Evolutionary conservation across 2,329 filamentous ascomycete species (phyloP).

Genomic region (Trichoderma polysporum): DNA sequence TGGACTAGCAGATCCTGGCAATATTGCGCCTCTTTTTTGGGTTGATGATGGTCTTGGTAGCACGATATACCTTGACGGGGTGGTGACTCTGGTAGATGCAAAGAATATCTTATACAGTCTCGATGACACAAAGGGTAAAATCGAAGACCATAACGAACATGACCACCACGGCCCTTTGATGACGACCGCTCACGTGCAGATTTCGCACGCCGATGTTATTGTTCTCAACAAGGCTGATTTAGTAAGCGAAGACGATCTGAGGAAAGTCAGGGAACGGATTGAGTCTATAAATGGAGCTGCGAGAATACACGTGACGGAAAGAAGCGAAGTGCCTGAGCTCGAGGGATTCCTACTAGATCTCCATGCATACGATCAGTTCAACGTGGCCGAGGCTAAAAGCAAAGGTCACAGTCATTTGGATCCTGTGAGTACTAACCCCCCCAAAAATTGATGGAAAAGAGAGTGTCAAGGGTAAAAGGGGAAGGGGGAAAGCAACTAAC

Average conservation of each 20-base stretch:
- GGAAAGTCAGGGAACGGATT: constrained; percentile 68
- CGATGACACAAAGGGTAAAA: constrained; percentile 65
- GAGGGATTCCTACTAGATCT: constrained; percentile 87
- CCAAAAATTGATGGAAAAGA: neutral
- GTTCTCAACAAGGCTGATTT: constrained; percentile 93
- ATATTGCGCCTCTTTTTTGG: constrained; percentile 95
- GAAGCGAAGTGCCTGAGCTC: constrained; percentile 75
- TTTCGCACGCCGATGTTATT: constrained; percentile 93
- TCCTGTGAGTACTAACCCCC: constrained; percentile 57
- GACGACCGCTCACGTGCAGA: constrained; percentile 92
- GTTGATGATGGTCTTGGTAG: constrained; percentile 93
- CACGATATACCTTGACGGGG: constrained; percentile 93
- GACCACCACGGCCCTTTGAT: constrained; percentile 65
- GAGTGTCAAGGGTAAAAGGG: neutral
- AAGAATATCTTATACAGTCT: constrained; percentile 85
- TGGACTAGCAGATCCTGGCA: constrained; percentile 90
- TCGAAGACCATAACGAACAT: constrained; percentile 52
- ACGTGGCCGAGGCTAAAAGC: constrained; percentile 65
- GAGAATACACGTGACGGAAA: constrained; percentile 76
- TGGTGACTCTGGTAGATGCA: constrained; percentile 92
- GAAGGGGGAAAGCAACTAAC: neutral
- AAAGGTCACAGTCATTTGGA: constrained; percentile 92
- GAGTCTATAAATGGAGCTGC: constrained; percentile 87
- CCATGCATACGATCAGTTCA: constrained; percentile 86
- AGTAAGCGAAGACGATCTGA: constrained; percentile 67